Evolutionary conservation across 495 filamentous ascomycete species (phyloP).

Genomic region (Chaetomium tenue): DNA sequence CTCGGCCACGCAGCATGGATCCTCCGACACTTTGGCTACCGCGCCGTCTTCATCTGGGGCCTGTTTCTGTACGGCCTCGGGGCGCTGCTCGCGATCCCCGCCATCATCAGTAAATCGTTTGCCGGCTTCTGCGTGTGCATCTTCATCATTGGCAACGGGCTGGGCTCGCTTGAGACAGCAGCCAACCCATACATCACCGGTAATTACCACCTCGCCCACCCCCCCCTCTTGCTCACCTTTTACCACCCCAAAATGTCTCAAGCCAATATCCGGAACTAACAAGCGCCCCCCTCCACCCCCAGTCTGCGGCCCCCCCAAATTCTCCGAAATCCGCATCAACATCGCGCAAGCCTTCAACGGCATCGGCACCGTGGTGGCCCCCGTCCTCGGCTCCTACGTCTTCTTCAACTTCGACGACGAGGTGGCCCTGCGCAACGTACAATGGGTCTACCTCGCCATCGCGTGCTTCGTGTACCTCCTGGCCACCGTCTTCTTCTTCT

Average conservation of each 20-base stretch:
- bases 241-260: no score
- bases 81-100: slow-evolving; percentile 53
- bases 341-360: slow-evolving; percentile 67
- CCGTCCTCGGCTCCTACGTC: slow-evolving; percentile 64
- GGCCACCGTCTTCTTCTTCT: slow-evolving; percentile 62
- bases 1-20: slow-evolving; percentile 58
- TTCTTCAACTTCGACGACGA: slow-evolving; percentile 61
- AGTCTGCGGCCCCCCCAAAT: slow-evolving; percentile 65
- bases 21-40: slow-evolving; percentile 61
- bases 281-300: not conserved
- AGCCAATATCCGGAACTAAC: not conserved
- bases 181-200: slow-evolving; percentile 53
- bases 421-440: slow-evolving; percentile 56
- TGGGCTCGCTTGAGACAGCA: slow-evolving; percentile 67
- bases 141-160: slow-evolving; percentile 67
- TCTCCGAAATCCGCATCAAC: slow-evolving; percentile 68
- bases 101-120: slow-evolving; percentile 57
- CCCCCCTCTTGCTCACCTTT: no score
- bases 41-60: slow-evolving; percentile 57
- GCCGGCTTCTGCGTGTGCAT: slow-evolving; percentile 68
- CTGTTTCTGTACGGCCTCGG: slow-evolving; percentile 44
- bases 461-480: slow-evolving; percentile 66
- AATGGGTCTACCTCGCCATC: slow-evolving; percentile 74
- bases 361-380: slow-evolving; percentile 60
- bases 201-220: not conserved